These are phyloP conservation scores for Escovopsis sp. DNA, from an alignment of 2,329 filamentous ascomycete genomes.

Conservation along the genomic window DNA sequence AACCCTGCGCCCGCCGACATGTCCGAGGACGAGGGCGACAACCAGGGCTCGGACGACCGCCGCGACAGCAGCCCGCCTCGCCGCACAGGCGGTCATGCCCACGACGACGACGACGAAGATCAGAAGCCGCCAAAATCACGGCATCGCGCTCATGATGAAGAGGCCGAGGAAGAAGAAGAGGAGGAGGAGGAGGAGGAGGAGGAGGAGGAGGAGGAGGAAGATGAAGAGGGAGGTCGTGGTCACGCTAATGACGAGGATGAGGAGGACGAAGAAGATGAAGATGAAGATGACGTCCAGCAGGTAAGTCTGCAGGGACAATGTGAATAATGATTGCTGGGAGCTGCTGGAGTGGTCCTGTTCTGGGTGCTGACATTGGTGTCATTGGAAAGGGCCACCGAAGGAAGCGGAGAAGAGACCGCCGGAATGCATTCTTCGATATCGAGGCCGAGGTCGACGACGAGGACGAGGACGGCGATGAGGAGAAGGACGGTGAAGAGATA, in stretches of 20 bases:
- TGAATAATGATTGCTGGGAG: too few relatives aligned
- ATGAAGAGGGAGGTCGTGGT: slow-evolving; percentile 25
- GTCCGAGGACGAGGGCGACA: slow-evolving; percentile 44
- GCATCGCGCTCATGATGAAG: slow-evolving; percentile 10
- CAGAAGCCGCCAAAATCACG: slow-evolving; percentile 25
- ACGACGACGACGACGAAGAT: slow-evolving; percentile 19
- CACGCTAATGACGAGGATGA: slow-evolving; percentile 28
- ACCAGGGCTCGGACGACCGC: slow-evolving; percentile 16
- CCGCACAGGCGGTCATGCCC: slow-evolving; percentile 17
- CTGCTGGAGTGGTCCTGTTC: too few relatives aligned
- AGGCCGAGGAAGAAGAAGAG: slow-evolving; percentile 22
- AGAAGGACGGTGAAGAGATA: slow-evolving; percentile 71
- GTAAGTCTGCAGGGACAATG: slow-evolving; percentile 19
- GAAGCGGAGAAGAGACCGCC: slow-evolving; percentile 64
- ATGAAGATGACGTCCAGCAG: slow-evolving; percentile 54
- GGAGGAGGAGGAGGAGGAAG: slow-evolving; percentile 21
- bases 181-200: slow-evolving; percentile 48
- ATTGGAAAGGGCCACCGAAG: slow-evolving; percentile 45
- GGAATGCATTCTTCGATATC: slow-evolving; percentile 87
- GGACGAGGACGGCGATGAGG: slow-evolving; percentile 74
- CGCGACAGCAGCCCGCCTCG: slow-evolving; percentile 24
- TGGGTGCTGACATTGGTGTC: slow-evolving; percentile 12
- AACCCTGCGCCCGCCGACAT: slow-evolving; percentile 63
- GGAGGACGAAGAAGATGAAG: slow-evolving; percentile 24
- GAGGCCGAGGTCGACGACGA: slow-evolving; percentile 97